Conservation (phyloP, 306 rosid species). For the Pyrus betulifolia region DNA sequence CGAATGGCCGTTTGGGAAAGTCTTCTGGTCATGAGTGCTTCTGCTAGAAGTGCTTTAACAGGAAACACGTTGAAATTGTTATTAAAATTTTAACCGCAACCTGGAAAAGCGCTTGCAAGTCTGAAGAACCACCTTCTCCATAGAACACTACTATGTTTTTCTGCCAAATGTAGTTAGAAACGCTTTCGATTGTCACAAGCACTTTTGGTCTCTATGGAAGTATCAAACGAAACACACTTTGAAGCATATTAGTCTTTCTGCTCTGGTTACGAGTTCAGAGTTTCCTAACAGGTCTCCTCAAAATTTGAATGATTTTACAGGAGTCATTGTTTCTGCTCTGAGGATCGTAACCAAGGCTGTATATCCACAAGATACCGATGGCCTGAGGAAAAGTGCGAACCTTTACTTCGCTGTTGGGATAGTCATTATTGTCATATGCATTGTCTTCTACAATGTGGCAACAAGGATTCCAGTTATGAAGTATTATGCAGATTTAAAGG, state of each 20-base stretch:
- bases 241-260: not conserved
- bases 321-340: slow-evolving; percentile 65
- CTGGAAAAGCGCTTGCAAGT: too few relatives aligned
- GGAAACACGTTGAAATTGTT: not conserved
- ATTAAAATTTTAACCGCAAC: not conserved
- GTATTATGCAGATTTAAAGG: slow-evolving; percentile 60
- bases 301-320: slow-evolving; percentile 22
- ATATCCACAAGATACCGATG: slow-evolving; percentile 59
- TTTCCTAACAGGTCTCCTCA: not conserved
- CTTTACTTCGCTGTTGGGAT: slow-evolving; percentile 72
- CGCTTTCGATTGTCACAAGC: not conserved
- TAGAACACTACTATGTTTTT: not conserved
- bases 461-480: slow-evolving; percentile 74
- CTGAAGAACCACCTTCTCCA: not conserved
- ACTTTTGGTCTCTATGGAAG: not conserved
- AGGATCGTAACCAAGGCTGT: slow-evolving; percentile 79
- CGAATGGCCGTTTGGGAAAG: not conserved
- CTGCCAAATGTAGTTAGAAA: not conserved
- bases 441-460: slow-evolving; percentile 52
- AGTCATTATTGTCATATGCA: slow-evolving; percentile 54
- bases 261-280: not conserved
- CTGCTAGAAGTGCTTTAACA: not conserved
- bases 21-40: not conserved
- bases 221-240: not conserved
- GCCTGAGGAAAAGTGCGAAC: slow-evolving; percentile 70